Evolutionary conservation across 1,284 basidiomycete species (phyloP), one percentile per base, ranked within the genome.

Genomic region (Pterulicium gracile): DNA sequence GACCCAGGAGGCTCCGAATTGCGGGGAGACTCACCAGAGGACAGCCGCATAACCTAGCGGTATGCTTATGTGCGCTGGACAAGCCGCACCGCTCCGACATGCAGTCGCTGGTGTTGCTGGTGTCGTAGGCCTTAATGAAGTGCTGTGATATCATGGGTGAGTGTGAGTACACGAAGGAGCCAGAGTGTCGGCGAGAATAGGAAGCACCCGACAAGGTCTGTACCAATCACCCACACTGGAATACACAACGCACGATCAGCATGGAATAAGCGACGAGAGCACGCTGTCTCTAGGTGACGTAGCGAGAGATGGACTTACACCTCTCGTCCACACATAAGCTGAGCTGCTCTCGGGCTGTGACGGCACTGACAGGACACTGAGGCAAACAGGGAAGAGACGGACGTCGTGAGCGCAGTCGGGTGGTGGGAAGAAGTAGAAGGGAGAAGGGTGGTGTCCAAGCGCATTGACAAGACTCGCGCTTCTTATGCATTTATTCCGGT

Each of bases 201-300:
- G 36, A 39, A 17, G 36, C 15, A 39, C 36, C 36, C 36, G 5
- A 17, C 36, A 39, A 15, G 36, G 36, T 39, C 36, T 39, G 15
- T 39, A 39, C 36, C 36, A 39, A 18, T 39, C 36, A 17, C 36
- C 36, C 19, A 39, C 36, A 39, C 36, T 39, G 15, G 15, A 39
- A 39, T 15, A 18, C 19, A 17, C n/a, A 17, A 39, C 19, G 36
- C 7, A 17, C 5, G 5, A 39, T 39, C 36, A 15, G n/a, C n/a
- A 39, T 39, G 36, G n/a, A 10, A 10, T 39, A 39, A 4, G 19
- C 36, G 15, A 32, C n/a, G 10, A n/a, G n/a, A 10, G n/a, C 10
- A 32, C 27, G 27, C 10, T n/a, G 27, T 7, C 27, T 32, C 27
- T n/a, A n/a, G n/a, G 27, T 32, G n/a, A n/a, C 7, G 10, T 32